phyloP scores from a whole-genome alignment of 768 basidiomycete genomes.

The Suillus bovinus region DNA sequence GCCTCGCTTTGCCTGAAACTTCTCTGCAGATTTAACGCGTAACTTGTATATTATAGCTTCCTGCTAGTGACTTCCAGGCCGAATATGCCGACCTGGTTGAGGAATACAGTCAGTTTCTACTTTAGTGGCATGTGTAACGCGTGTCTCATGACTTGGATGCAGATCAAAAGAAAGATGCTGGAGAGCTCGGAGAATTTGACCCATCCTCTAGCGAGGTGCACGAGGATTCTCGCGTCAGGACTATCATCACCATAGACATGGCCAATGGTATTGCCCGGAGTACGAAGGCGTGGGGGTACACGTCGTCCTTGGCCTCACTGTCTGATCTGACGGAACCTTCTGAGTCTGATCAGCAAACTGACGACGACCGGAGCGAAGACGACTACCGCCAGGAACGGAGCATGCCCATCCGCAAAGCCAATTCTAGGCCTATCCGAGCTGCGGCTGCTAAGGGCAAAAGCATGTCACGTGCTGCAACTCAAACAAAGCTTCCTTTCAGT shows the following conservation, averaged over 20 bases:
- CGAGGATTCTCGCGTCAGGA: constrained; percentile 54
- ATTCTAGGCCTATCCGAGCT: constrained; percentile 20
- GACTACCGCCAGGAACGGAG: constrained; percentile 9
- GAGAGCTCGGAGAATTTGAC: constrained; percentile 53
- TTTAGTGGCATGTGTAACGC: neutral
- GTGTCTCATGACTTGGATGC: constrained; percentile 7
- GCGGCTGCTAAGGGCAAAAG: constrained; percentile 5
- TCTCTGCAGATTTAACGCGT: neutral
- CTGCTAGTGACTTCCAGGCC: constrained; percentile 37
- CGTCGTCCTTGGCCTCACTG: constrained; percentile 14
- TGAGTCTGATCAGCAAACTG: constrained; percentile 36
- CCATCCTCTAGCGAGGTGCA: constrained; percentile 57
- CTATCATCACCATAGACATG: constrained; percentile 33
- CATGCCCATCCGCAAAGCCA: neutral
- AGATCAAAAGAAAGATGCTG: constrained; percentile 49
- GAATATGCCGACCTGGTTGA: constrained; percentile 48
- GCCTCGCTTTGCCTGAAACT: constrained; percentile 14
- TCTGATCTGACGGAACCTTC: constrained; percentile 30
- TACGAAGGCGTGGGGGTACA: constrained; percentile 13
- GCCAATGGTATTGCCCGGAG: constrained; percentile 5
- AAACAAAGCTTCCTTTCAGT: constrained; percentile 59
- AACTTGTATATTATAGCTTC: constrained; percentile 39
- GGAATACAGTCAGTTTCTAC: constrained; percentile 50
- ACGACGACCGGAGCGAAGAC: constrained; percentile 19
- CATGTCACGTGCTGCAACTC: constrained; percentile 8